Conservation (phyloP, 2,329 filamentous ascomycete species). For the Metarhizium anisopliae region DNA sequence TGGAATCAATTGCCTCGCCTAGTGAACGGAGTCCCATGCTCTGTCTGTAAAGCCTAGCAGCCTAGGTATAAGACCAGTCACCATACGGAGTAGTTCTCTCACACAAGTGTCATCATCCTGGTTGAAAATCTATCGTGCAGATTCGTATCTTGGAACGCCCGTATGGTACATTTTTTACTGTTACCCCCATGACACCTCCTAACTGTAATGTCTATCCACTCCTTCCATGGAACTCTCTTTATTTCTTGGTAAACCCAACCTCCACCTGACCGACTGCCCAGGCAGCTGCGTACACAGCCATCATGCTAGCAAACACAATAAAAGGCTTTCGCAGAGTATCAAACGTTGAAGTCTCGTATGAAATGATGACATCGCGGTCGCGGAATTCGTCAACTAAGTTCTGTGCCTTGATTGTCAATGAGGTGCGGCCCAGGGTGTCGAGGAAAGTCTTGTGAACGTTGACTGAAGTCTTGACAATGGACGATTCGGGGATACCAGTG, state of each 20-base stretch:
- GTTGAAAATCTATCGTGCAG: slow-evolving; percentile 7
- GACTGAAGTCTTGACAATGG: slow-evolving; percentile 48
- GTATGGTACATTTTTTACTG: slow-evolving; percentile 10
- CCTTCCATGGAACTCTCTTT: slow-evolving; percentile 5
- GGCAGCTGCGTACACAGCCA: slow-evolving; percentile 64
- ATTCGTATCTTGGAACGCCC: slow-evolving; percentile 9
- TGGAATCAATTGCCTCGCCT: too few relatives aligned
- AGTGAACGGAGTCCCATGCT: too few relatives aligned
- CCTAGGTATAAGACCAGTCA: background rate
- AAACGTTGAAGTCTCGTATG: slow-evolving; percentile 73
- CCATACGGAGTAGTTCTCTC: background rate
- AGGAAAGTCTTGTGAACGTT: slow-evolving; percentile 80
- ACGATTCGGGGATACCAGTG: slow-evolving; percentile 58
- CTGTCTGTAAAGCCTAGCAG: too few relatives aligned
- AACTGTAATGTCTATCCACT: background rate
- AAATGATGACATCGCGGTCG: slow-evolving; percentile 73
- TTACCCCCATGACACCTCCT: background rate
- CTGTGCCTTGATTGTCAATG: slow-evolving; percentile 67
- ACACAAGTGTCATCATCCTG: background rate
- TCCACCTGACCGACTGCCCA: slow-evolving; percentile 74
- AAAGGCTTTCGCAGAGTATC: slow-evolving; percentile 79
- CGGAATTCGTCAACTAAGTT: slow-evolving; percentile 89
- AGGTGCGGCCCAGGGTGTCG: slow-evolving; percentile 83
- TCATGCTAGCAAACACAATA: slow-evolving; percentile 63
- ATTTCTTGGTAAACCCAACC: slow-evolving; percentile 59